Evolutionary conservation across 148 eudicot species (phyloP).

Genomic region (Diospyros kaki): DNA sequence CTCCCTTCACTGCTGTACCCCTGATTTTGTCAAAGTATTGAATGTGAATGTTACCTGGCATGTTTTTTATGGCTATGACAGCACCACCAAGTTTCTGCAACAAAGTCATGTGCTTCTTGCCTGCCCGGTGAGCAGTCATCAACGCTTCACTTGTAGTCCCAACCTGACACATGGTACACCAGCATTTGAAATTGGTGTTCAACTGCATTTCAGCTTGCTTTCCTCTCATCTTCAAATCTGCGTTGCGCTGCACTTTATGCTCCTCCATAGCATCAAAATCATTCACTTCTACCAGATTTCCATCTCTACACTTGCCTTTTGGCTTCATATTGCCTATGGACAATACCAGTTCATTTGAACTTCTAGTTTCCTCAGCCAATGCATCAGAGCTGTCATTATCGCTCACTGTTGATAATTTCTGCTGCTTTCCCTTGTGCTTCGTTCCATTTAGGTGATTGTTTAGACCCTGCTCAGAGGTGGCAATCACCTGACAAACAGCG

Average conservation of each 20-base stretch:
- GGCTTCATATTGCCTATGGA: neutral
- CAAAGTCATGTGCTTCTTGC: neutral
- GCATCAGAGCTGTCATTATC: neutral
- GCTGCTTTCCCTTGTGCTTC: conserved; percentile 8
- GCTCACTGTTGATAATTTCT: neutral
- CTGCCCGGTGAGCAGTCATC: neutral
- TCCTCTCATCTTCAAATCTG: neutral
- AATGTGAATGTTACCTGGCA: neutral
- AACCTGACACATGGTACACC: neutral
- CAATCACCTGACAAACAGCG: neutral
- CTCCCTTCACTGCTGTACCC: neutral
- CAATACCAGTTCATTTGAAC: neutral
- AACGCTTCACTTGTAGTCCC: neutral
- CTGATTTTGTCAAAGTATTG: neutral
- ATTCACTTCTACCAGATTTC: neutral
- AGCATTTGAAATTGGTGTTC: neutral
- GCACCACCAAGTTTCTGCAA: neutral
- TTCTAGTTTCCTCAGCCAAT: neutral
- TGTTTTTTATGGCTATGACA: neutral
- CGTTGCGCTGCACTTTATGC: neutral
- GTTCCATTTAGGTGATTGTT: neutral
- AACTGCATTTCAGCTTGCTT: neutral
- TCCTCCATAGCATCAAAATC: neutral
- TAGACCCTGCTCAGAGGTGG: neutral
- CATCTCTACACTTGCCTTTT: neutral